These are phyloP conservation scores for Barnettozyma pratensis DNA, from an alignment of 805 yeast species.

Conservation along the genomic window DNA sequence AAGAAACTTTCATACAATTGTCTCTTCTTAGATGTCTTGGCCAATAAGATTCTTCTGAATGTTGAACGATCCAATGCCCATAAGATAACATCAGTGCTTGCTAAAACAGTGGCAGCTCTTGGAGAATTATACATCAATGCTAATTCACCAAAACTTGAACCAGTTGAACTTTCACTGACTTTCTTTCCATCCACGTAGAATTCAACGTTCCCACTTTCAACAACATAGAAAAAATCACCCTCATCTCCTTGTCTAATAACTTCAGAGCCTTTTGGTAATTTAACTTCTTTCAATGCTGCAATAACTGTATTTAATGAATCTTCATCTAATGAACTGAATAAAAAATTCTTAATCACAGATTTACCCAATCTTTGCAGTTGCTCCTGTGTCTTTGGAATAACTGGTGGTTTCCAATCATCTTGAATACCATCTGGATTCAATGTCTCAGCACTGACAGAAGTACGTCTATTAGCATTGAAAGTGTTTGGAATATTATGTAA, in stretches of 20 bases:
- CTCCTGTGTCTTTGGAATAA: slow-evolving; percentile 52
- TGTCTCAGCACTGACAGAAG: slow-evolving; percentile 88
- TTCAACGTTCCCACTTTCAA: slow-evolving; percentile 81
- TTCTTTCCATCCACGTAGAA: slow-evolving; percentile 60
- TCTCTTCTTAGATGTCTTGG: slow-evolving; percentile 87
- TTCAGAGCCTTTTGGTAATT: slow-evolving; percentile 50
- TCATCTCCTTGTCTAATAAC: slow-evolving; percentile 90
- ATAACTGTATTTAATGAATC: slow-evolving; percentile 74
- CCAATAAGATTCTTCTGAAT: slow-evolving; percentile 85
- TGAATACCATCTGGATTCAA: slow-evolving; percentile 67
- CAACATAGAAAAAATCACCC: slow-evolving; percentile 86
- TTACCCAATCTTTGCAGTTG: slow-evolving; percentile 66
- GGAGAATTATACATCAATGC: slow-evolving; percentile 98
- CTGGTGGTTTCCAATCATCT: slow-evolving; percentile 68
- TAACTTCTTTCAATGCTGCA: slow-evolving; percentile 75
- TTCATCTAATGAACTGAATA: slow-evolving; percentile 78
- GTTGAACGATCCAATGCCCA: slow-evolving; percentile 95
- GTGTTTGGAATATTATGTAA: slow-evolving; percentile 43
- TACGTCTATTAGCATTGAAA: slow-evolving; percentile 78
- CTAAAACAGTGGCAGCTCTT: slow-evolving; percentile 90
- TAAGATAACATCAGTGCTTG: slow-evolving; percentile 63
- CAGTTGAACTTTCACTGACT: slow-evolving; percentile 75
- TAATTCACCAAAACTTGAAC: slow-evolving; percentile 92
- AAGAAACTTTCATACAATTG: slow-evolving; percentile 84
- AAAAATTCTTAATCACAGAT: slow-evolving; percentile 73